Evolutionary conservation across 2,329 filamentous ascomycete genomes (phyloP).

Genomic region (Fusarium siculi): DNA sequence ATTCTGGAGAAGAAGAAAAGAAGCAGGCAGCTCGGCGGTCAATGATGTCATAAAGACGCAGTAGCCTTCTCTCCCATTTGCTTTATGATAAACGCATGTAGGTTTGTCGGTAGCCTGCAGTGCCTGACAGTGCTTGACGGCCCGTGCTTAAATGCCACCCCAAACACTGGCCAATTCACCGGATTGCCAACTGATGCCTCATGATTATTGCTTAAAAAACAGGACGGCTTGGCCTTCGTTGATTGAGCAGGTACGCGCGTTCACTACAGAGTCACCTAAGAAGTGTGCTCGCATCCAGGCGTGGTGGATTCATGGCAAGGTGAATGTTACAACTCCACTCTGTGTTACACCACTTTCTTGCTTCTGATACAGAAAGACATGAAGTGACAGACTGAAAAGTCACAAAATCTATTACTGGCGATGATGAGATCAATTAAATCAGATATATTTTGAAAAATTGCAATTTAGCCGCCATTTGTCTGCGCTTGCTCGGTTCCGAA

Average conservation of each 20-base stretch:
- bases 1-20: not conserved
- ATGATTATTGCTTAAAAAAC: rapidly evolving
- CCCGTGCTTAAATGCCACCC: not conserved
- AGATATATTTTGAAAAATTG: not conserved
- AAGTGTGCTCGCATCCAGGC: rapidly evolving
- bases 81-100: rapidly evolving
- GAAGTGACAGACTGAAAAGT: no score
- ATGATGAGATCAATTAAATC: not conserved
- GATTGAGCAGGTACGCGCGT: rapidly evolving
- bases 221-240: rapidly evolving
- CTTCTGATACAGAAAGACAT: rapidly evolving
- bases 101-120: not conserved
- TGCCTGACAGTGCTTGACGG: not conserved
- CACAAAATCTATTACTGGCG: no score
- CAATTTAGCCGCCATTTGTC: not conserved
- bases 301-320: no score
- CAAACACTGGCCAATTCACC: rapidly evolving
- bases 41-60: not conserved
- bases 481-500: not conserved
- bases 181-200: rapidly evolving
- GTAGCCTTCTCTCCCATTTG: rapidly evolving
- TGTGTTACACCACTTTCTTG: not conserved
- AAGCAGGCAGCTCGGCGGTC: not conserved
- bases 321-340: not conserved
- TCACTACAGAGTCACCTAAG: not conserved